These are phyloP conservation scores for Aureobasidium pullulans DNA, from an alignment of 2,329 filamentous ascomycete species.

Conservation along the genomic window DNA sequence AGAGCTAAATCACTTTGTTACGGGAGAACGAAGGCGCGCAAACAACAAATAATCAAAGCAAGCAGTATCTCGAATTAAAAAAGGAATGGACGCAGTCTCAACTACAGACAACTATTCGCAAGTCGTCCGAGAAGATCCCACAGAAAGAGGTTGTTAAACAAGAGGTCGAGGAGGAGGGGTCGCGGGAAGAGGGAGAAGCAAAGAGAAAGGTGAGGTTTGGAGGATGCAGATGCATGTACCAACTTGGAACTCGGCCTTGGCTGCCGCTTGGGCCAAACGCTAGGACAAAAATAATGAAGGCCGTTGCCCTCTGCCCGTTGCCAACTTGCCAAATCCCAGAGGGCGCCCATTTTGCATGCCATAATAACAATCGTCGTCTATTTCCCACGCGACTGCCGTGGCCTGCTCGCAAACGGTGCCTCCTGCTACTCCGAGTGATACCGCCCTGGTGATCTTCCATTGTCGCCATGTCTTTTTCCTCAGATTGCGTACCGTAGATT, in stretches of 20 bases:
- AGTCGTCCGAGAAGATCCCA: slow-evolving; percentile 12
- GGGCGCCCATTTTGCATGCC: neutral
- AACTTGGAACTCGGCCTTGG: slow-evolving; percentile 6
- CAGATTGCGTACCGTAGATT: slow-evolving; percentile 4
- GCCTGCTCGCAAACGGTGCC: neutral
- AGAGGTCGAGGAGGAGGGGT: slow-evolving; percentile 12
- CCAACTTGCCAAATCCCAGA: neutral
- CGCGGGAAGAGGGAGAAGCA: neutral
- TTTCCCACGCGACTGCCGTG: neutral
- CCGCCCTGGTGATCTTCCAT: neutral
- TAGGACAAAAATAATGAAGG: slow-evolving; percentile 2
- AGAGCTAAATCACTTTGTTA: slow-evolving; percentile 12
- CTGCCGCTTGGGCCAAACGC: slow-evolving; percentile 6
- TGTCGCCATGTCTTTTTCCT: neutral
- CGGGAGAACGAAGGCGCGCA: slow-evolving; percentile 6
- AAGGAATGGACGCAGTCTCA: slow-evolving; percentile 12
- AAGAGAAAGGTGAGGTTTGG: slow-evolving; percentile 2
- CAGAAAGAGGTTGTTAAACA: neutral
- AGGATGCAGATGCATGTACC: slow-evolving; percentile 11
- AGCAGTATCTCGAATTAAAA: slow-evolving; percentile 10
- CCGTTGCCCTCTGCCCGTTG: neutral
- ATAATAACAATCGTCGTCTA: neutral
- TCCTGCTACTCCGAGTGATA: neutral
- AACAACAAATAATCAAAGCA: slow-evolving; percentile 14
- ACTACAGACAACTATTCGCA: slow-evolving; percentile 7